phyloP scores from a whole-genome alignment of 2,329 filamentous ascomycete genomes.

The Didymella pinodella region DNA sequence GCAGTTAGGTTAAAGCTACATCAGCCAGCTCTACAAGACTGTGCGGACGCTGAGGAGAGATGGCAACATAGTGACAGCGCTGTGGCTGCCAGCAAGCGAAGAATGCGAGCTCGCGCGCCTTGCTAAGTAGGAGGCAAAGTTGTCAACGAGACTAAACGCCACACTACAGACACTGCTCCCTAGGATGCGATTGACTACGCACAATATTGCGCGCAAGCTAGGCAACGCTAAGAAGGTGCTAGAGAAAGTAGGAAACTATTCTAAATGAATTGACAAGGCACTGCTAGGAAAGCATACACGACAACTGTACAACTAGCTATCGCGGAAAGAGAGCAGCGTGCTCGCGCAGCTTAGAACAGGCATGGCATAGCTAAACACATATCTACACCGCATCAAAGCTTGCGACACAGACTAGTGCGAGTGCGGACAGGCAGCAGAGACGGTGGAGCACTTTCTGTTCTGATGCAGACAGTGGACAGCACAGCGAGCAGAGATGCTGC shows the following conservation, averaged over 20 bases:
- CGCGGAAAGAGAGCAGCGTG: too few relatives aligned
- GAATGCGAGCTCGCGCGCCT: slow-evolving; percentile 17
- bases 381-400: not conserved
- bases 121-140: not conserved
- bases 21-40: slow-evolving; percentile 18
- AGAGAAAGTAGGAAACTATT: not conserved
- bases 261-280: not conserved
- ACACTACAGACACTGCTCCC: not conserved
- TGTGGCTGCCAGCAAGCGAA: slow-evolving; percentile 23
- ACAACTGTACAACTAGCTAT: not conserved
- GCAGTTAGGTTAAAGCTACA: slow-evolving; percentile 13
- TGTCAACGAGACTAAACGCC: not conserved
- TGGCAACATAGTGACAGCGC: slow-evolving; percentile 16
- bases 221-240: not conserved
- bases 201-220: not conserved
- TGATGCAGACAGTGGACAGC: not conserved
- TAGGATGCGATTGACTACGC: not conserved
- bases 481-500: not conserved
- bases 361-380: not conserved
- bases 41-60: slow-evolving; percentile 17
- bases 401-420: not conserved
- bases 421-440: not conserved
- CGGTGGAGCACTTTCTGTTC: not conserved
- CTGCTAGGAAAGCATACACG: too few relatives aligned
- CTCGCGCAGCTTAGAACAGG: too few relatives aligned